Evolutionary conservation across 176 grass and related monocot species (phyloP).

Genomic region (Eleusine indica): DNA sequence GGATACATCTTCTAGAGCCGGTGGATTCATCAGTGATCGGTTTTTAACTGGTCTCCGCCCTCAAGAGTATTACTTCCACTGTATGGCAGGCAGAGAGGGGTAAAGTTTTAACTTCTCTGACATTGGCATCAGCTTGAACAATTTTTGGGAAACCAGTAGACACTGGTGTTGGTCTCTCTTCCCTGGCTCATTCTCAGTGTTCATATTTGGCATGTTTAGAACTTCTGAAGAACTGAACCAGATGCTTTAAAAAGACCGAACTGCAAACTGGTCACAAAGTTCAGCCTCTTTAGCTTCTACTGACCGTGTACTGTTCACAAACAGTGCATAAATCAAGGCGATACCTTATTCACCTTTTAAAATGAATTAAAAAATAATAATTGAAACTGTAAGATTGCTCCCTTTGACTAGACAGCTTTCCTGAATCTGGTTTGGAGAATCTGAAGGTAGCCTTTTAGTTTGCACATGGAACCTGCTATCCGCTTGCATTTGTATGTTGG

Average conservation of each 20-base stretch:
- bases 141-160: background rate
- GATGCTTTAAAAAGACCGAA: background rate
- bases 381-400: background rate
- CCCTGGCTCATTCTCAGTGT: background rate
- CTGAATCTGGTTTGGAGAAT: background rate
- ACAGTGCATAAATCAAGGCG: background rate
- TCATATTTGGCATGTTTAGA: background rate
- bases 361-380: no score
- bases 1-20: constrained; percentile 79
- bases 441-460: background rate
- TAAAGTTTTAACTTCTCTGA: constrained; percentile 50
- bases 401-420: background rate
- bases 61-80: constrained; percentile 99
- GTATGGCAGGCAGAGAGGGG: constrained; percentile 99
- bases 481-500: constrained; percentile 14
- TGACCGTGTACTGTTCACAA: background rate
- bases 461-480: background rate
- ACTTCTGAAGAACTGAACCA: background rate
- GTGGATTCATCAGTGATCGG: constrained; percentile 84
- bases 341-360: background rate
- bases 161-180: background rate
- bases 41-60: constrained; percentile 96
- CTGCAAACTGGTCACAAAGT: background rate
- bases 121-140: background rate
- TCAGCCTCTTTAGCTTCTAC: background rate